Conservation (phyloP, 2,329 filamentous ascomycete genomes). For the Chaetomium globosum region DNA sequence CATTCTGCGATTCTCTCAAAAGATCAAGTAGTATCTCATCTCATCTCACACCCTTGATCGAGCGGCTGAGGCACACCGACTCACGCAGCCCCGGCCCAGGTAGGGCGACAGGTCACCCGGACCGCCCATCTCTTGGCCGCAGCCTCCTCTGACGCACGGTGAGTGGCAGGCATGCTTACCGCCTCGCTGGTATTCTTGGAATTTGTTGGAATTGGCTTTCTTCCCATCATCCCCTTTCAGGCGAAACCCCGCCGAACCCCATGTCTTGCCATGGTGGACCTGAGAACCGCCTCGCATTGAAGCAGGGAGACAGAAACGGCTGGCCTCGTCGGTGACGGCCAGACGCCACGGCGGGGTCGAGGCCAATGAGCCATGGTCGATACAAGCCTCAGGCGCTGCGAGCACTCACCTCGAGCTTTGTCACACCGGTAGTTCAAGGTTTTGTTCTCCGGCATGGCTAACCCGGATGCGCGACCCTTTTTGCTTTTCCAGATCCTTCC, state of each 20-base stretch:
- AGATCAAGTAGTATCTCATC: neutral
- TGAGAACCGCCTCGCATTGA: neutral
- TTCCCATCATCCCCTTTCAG: constrained; percentile 1
- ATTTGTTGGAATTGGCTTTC: neutral
- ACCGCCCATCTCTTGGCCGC: neutral
- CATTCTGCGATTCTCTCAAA: no score
- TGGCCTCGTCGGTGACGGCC: constrained; percentile 13
- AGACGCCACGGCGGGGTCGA: constrained; percentile 22
- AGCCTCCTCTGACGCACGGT: neutral
- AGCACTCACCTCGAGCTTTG: neutral
- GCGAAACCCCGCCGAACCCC: neutral
- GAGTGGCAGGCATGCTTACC: constrained; percentile 1
- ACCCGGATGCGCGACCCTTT: neutral
- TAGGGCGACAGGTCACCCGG: neutral
- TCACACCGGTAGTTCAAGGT: constrained; percentile 12
- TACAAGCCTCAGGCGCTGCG: neutral
- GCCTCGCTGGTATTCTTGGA: neutral
- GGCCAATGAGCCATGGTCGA: constrained; percentile 17
- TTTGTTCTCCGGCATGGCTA: neutral
- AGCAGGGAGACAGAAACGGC: neutral
- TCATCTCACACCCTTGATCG: neutral
- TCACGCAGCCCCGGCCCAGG: neutral
- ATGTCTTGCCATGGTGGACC: neutral
- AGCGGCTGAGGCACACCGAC: constrained; percentile 1
- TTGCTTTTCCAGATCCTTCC: constrained; percentile 4